A percentile compares a stretch with the other conserved stretches of the same genome.
These are phyloP conservation scores for Fusarium stilboides DNA, from an alignment of 2,329 filamentous ascomycete genomes.

Conservation along the genomic window DNA sequence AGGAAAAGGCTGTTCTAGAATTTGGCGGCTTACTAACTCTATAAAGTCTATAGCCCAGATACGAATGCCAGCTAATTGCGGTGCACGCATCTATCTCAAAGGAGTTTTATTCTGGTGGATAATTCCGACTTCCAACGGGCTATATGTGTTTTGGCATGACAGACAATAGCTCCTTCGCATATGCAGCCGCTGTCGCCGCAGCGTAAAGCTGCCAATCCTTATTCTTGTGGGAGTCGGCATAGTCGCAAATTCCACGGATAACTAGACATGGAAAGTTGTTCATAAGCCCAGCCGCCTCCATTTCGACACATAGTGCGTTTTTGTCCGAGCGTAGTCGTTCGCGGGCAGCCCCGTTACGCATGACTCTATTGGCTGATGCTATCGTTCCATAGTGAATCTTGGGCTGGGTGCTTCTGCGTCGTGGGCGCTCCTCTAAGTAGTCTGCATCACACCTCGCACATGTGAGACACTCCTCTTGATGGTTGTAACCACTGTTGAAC, in stretches of 20 bases:
- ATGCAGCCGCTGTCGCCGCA: not conserved
- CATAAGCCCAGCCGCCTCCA: constrained; percentile 8
- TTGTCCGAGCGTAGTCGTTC: not conserved
- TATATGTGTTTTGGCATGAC: not conserved
- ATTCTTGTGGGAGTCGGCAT: constrained; percentile 3
- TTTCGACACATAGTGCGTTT: not conserved
- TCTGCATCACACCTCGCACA: not conserved
- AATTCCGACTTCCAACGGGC: too few species aligned
- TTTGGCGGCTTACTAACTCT: too few species aligned
- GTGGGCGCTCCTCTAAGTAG: not conserved
- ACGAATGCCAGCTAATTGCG: too few species aligned
- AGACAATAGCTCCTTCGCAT: constrained; percentile 2
- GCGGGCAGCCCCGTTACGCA: not conserved
- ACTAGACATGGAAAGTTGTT: not conserved
- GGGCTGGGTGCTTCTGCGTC: not conserved
- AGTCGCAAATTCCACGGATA: constrained; percentile 1
- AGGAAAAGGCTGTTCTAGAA: too few species aligned
- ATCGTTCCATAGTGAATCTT: not conserved
- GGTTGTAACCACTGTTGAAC: not conserved
- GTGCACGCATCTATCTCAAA: too few species aligned
- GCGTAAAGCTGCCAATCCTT: constrained; percentile 2
- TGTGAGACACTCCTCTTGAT: not conserved
- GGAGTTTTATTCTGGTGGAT: too few species aligned
- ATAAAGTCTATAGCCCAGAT: too few species aligned
- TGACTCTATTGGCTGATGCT: constrained; percentile 1